Base-by-base conservation (phyloP, 2,329 filamentous ascomycete genomes). In the Lasiodiplodia gonubiensis region DNA sequence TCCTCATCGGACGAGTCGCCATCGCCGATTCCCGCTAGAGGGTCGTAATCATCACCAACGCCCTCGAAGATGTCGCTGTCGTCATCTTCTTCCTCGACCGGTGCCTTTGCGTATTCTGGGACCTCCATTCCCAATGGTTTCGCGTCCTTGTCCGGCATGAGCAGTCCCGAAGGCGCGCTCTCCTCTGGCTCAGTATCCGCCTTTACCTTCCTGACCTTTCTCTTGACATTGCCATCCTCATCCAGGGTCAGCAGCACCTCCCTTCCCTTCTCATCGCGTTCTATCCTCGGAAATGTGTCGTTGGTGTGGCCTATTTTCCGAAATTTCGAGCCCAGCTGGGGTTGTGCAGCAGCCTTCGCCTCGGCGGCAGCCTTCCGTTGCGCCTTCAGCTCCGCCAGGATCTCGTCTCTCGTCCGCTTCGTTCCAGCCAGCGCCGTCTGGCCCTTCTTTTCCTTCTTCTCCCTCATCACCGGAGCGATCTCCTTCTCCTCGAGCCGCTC, bases 381-480 rank as follows among this genome's bases (percentile, higher is more conserved):
- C 46, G 85, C 85, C 73, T 85, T 89, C 59, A 89, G 76, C 70
- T 89, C 85, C 18, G 81, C 83, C 57, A 90, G 72, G 61, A 89
- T 88, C 67, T 88, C 86, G 73, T 89, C 84, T 67, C 88, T 78
- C 14, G 81, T 86, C 71, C 85, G 80, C 76, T 85, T 87, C 70
- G 79, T 78, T 1, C 83, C 83, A 35, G 81, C 80, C 33, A 81
- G 72, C 0, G 83, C 82, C 77, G 84, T 84, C 51, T 78, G 80
- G 2, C 86, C 86, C 70, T 82, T 85, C 77, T 87, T 87, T 70
- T 83, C 81, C 52, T 77, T 79, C 71, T 82, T 80, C 74, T 90
- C 85, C 67, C 88, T 85, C 74, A 91, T 73, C 71, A 91, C 82
- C 14, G 90, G 87, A 37, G 87, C 89, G 30, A 94, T 84, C 76